Conservation (phyloP, 225 moss, liverwort and hornwort genomes). For the Neckera pumila region DNA sequence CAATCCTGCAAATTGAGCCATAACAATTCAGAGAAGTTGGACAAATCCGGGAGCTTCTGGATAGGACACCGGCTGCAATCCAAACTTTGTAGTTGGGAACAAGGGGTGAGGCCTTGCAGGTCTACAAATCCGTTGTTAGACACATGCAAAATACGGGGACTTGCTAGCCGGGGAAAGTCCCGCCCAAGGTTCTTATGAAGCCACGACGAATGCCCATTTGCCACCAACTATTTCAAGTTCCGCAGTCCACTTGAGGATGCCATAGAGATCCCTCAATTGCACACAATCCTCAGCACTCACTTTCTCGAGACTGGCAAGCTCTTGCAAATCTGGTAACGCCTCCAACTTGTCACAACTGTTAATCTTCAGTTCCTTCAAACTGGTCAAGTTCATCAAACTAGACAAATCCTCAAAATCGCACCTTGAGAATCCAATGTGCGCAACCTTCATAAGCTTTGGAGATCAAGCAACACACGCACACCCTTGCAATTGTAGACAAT, state of each 20-base stretch:
- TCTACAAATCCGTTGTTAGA: rapidly evolving
- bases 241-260: not conserved
- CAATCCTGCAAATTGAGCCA: rapidly evolving
- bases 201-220: no score
- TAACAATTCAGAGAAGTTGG: not conserved
- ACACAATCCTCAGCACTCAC: rapidly evolving
- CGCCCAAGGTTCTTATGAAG: not conserved
- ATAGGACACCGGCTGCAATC: rapidly evolving
- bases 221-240: rapidly evolving
- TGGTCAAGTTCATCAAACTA: not conserved
- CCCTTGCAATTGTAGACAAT: not conserved
- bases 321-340: rapidly evolving
- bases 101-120: rapidly evolving
- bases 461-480: not conserved
- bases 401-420: not conserved
- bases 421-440: rapidly evolving
- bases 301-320: rapidly evolving
- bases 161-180: rapidly evolving
- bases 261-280: rapidly evolving
- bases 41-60: not conserved
- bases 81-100: rapidly evolving
- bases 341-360: not conserved
- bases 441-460: not conserved
- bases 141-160: rapidly evolving
- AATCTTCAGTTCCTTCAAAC: rapidly evolving